Evolutionary conservation across 1,139 yeast species (phyloP), one percentile per base, ranked within the genome.

Genomic region (Trichomonascaceae sp.): DNA sequence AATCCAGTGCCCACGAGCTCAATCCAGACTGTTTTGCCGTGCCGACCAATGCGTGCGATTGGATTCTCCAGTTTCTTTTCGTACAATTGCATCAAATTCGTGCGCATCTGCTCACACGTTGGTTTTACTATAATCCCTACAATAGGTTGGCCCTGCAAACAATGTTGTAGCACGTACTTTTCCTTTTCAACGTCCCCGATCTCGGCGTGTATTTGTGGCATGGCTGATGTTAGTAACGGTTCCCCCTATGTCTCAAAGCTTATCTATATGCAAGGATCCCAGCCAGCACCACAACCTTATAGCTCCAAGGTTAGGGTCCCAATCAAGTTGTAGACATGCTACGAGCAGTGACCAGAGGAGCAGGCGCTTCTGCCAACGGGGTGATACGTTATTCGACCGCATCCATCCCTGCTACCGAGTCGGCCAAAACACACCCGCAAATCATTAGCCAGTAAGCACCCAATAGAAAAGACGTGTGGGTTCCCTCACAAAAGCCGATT

Each of bases 391-490:
- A 26, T 13, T 26, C 14, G 23, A 32, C 11, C 27, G n/a, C 9
- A 32, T 20, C 23, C 11, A 20, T 11, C 9, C 23, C 23, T 6
- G 11, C 9, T 11, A 11, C 11, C 11, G 23, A 8, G 11, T 6
- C 6, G 6, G 23, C 23, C 6, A n/a, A n/a, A n/a, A n/a, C n/a
- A n/a, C n/a, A n/a, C n/a, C 9, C 23, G 6, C 9, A 20, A 20
- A 20, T 20, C 11, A 20, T 20, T 20, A 20, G 11, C 6, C 43
- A 62, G 42, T 93, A 80, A 60, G 80, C 93, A 1, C 93, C 93
- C 37, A 82, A 82, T 57, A 66, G 87, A 47, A 60, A 59, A 6
- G 64, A 59, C 14, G 65, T 79, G 9, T 82, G 94, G 94, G 71
- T 93, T 2, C 57, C 61, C 17, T 68, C 76, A 4, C 94, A 82